Conservation (phyloP, 805 yeast species). For the Maudiozyma barnettii region DNA sequence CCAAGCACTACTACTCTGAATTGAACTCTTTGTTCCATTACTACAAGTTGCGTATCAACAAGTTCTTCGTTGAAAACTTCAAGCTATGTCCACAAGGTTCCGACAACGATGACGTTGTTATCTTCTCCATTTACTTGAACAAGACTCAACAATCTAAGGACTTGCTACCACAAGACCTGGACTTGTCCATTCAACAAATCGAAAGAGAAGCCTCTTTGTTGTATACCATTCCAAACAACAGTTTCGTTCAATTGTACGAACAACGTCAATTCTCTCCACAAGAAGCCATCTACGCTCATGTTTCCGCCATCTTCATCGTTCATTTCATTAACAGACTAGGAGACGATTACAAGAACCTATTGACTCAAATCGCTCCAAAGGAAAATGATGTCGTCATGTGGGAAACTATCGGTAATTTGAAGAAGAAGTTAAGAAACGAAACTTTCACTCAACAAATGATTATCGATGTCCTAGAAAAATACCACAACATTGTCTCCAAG, state of each 20-base stretch:
- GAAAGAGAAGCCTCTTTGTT: constrained; percentile 88
- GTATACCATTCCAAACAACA: constrained; percentile 82
- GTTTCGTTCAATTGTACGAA: constrained; percentile 66
- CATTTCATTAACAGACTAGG: constrained; percentile 94
- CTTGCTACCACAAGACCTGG: constrained; percentile 30
- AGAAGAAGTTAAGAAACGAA: constrained; percentile 84
- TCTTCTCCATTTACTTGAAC: constrained; percentile 76
- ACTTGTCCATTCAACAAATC: constrained; percentile 77
- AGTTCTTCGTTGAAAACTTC: constrained; percentile 92
- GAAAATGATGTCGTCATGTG: constrained; percentile 50
- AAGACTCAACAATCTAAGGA: constrained; percentile 42
- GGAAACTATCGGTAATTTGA: constrained; percentile 70
- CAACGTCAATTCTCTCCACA: constrained; percentile 77
- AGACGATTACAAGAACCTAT: constrained; percentile 69
- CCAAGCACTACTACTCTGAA: constrained; percentile 83
- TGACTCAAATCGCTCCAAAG: constrained; percentile 51
- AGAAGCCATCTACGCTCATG: constrained; percentile 90
- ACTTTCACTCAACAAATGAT: constrained; percentile 84
- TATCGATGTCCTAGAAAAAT: constrained; percentile 60
- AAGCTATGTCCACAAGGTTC: constrained; percentile 26
- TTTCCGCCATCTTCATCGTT: constrained; percentile 83
- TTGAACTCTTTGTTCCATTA: constrained; percentile 78
- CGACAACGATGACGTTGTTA: constrained; percentile 66
- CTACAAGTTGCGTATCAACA: constrained; percentile 72
- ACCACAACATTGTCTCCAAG: constrained; percentile 65